Evolutionary conservation across 2,329 filamentous ascomycete genomes (phyloP), one percentile per base, ranked within the genome.

Genomic region (Tympanopsis confertula): DNA sequence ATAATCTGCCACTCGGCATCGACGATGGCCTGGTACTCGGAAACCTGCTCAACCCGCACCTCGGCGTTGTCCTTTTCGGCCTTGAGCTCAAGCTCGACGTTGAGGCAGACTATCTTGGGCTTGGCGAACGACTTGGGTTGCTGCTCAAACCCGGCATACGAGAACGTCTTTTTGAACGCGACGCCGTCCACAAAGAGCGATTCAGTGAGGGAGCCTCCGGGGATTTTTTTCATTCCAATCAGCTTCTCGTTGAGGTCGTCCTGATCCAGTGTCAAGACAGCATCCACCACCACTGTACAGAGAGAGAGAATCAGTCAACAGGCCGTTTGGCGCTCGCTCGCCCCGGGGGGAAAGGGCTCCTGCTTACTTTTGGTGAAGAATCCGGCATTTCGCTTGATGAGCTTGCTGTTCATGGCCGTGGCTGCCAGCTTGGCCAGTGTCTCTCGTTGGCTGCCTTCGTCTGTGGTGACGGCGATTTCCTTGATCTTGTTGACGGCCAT

Each of bases 1-100:
- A 98, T 98, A 57, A 98, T 98, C 63, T 95, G 87, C 91, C 91
- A 98, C 64, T 98, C 91, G 20, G 91, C 91, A 55, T 98, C 91
- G 56, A 98, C 91, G 49, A 98, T 95, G 45, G 91, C 91, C 66
- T 98, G 91, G 68, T 98, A 98, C 65, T 98, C 91, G 15, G 89
- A 94, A 38, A 98, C 91, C 62, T 96, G 88, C 65, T 96, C 91
- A 41, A 98, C 88, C 42, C 91, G 82, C 45, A 98, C 87, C 68
- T 98, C 91, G 42, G 91, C 91, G 54, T 98, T 98, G 67, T 98
- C 91, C 72, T 95, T 98, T 63, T 98, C 91, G 44, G 86, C 89
- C 78, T 98, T 98, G 50, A 98, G 72, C 67, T 98, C 91, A 44
- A 98, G 73, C 65, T 98, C 91, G 50, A 98, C 91, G 58, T 96